A percentile compares a stretch with the other conserved stretches of the same genome.
Conservation (phyloP, 306 rosid genomes). For the Aeschynomene evenia region DNA sequence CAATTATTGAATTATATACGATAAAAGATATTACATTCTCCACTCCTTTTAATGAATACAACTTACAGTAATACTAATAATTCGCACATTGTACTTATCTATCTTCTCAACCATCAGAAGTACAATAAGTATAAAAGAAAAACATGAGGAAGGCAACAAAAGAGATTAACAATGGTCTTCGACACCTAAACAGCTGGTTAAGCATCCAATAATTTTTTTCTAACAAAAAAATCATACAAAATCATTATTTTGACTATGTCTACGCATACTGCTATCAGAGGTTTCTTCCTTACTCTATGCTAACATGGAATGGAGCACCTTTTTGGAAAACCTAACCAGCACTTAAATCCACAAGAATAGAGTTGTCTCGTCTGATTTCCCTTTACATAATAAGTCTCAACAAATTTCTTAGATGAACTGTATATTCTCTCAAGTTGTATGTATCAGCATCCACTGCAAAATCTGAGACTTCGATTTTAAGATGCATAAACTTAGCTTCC, state of each 20-base stretch:
- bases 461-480: constrained; percentile 35
- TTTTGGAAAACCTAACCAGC: constrained; percentile 25
- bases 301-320: constrained; percentile 26
- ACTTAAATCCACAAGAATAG: constrained; percentile 15
- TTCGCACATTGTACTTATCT: constrained; percentile 20
- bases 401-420: constrained; percentile 29
- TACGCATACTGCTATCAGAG: constrained; percentile 14
- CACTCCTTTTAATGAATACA: constrained; percentile 28
- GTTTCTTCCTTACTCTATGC: constrained; percentile 27
- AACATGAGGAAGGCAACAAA: constrained; percentile 21
- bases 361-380: constrained; percentile 17
- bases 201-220: constrained; percentile 29
- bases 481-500: constrained; percentile 40
- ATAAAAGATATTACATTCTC: not conserved
- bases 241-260: constrained; percentile 15
- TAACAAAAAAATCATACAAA: constrained; percentile 30
- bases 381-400: constrained; percentile 10
- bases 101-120: constrained; percentile 18
- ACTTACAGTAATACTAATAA: constrained; percentile 10
- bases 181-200: constrained; percentile 28
- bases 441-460: constrained; percentile 28
- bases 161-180: constrained; percentile 13
- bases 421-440: constrained; percentile 21
- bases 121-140: constrained; percentile 19
- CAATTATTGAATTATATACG: not conserved